Evolutionary conservation across 1,284 basidiomycete genomes (phyloP).

Genomic region (Vanrija sp.): DNA sequence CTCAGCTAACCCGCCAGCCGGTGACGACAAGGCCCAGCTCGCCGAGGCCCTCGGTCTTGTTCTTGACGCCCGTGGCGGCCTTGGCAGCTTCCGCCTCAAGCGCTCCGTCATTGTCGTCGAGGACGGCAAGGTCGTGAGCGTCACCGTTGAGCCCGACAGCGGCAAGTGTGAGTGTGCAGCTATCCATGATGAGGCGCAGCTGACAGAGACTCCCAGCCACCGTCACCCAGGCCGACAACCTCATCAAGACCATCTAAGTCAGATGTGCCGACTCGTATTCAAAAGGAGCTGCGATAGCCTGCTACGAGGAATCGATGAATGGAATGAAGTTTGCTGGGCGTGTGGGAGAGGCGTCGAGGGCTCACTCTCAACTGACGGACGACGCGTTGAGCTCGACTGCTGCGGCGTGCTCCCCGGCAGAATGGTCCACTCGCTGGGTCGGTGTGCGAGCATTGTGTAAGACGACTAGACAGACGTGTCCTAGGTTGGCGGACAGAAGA

Average conservation of each 20-base stretch:
- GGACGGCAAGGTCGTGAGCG: slow-evolving; percentile 55
- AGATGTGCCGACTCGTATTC: neutral
- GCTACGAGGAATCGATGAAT: too few species aligned
- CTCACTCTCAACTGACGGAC: too few species aligned
- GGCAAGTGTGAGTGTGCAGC: slow-evolving; percentile 46
- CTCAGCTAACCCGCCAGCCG: slow-evolving; percentile 45
- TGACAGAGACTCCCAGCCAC: slow-evolving; percentile 46
- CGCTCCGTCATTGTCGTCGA: slow-evolving; percentile 52
- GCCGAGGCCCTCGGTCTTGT: slow-evolving; percentile 59
- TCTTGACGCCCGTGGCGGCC: slow-evolving; percentile 60
- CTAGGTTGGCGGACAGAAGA: too few species aligned
- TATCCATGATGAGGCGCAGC: neutral
- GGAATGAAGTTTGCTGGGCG: too few species aligned
- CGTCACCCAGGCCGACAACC: slow-evolving; percentile 57
- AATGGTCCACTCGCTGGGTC: too few species aligned
- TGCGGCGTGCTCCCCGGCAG: too few species aligned
- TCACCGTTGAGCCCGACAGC: slow-evolving; percentile 61
- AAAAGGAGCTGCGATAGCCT: too few species aligned
- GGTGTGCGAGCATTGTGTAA: too few species aligned
- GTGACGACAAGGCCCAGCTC: slow-evolving; percentile 64
- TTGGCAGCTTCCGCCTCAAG: slow-evolving; percentile 65
- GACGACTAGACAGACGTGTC: too few species aligned
- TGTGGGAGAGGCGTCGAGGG: too few species aligned
- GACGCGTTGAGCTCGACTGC: too few species aligned
- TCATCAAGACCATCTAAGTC: slow-evolving; percentile 55